Evolutionary conservation across 441 rosid species (phyloP), one percentile per base, ranked within the genome.

Genomic region (Mallotus japonicus): DNA sequence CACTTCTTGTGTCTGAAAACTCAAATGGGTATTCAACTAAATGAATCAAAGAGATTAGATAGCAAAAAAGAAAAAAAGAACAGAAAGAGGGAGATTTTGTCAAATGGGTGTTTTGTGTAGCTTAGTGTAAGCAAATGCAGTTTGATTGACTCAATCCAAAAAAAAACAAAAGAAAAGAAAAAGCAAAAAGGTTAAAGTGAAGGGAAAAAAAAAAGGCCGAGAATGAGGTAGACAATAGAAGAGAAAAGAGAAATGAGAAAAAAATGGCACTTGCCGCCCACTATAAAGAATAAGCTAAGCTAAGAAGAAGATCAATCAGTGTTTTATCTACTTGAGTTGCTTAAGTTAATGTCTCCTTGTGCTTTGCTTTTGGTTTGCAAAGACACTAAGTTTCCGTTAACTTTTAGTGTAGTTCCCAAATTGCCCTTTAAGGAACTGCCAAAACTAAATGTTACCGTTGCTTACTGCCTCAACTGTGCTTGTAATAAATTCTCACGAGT

Each of bases 401-500:
- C 79, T 67, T 82, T 73, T 64, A 50, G 1, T 0, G 44, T 71
- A 42, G 11, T 86, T 72, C 92, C 97, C 55, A 75, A 76, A 87
- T 20, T 90, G 77, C 92, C 99, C 97, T 82, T 81, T 32, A 75
- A 82, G 86, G 84, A 88, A 81, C 87, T 65, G 85, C 89, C 92
- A 83, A 90, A 81, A 54, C 57, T 51, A 69, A 72, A 92, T 86
- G 80, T 90, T 86, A 95, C 97, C 99, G 99, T 95, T 95, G 90
- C 82, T 73, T 57, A 49, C 68, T 71, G 82, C 77, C 76, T 57
- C 62, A n/a, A 70, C 62, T 75, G 80, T 71, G 60, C 58, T 37
- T 40, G 34, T 69, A 71, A 72, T 78, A 62, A 87, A 70, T 74
- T 62, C 70, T 65, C 13, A n/a, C n/a, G n/a, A n/a, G n/a, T n/a